phyloP scores from a whole-genome alignment of 176 grass and related monocot genomes.

The Avena insularis region DNA sequence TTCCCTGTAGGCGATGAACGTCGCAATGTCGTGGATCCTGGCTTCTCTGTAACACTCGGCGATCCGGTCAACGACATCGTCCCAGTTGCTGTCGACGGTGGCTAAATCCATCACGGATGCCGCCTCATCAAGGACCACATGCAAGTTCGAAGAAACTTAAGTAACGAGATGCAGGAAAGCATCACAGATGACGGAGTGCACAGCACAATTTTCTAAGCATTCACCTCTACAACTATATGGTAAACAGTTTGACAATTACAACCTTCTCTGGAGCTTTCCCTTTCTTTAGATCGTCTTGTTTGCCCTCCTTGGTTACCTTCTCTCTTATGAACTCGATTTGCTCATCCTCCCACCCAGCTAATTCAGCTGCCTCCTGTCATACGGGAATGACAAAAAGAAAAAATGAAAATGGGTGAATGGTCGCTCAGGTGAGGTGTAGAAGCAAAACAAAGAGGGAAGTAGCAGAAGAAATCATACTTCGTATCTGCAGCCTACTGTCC shows the following conservation, averaged over 20 bases:
- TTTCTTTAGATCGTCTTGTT: conserved; percentile 85
- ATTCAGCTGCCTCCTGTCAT: conserved; percentile 82
- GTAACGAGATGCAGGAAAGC: background rate
- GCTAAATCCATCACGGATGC: conserved; percentile 94
- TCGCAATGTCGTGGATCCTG: conserved; percentile 75
- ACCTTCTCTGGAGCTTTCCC: conserved; percentile 96
- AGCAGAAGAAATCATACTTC: conserved; percentile 55
- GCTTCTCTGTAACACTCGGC: conserved; percentile 81
- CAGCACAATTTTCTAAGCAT: background rate
- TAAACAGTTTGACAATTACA: background rate
- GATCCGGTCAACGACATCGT: conserved; percentile 72
- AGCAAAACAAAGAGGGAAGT: background rate
- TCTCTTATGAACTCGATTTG: conserved; percentile 94
- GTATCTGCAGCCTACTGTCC: conserved; percentile 89
- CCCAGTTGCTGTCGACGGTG: conserved; percentile 77
- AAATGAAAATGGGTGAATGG: background rate
- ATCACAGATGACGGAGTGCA: background rate
- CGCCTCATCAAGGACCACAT: conserved; percentile 91
- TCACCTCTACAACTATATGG: background rate
- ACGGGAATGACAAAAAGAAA: background rate
- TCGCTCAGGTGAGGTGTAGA: background rate
- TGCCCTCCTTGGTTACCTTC: conserved; percentile 84
- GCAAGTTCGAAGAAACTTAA: background rate
- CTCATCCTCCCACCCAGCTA: conserved; percentile 98
- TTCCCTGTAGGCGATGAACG: conserved; percentile 76